Evolutionary conservation across 257 asterid species (phyloP).

Genomic region (Scutellaria baicalensis): DNA sequence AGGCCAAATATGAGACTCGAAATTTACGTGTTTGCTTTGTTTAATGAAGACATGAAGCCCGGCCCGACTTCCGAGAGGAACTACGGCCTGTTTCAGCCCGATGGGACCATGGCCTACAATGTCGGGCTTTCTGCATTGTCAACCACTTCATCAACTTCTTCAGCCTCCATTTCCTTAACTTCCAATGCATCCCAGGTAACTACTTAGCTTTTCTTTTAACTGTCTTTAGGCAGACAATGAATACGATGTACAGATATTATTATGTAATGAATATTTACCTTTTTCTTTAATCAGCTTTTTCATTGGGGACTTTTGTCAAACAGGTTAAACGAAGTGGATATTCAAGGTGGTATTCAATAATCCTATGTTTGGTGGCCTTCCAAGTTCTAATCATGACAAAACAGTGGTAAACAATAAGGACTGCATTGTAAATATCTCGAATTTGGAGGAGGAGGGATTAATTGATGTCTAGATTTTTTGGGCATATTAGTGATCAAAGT

Average conservation of each 20-base stretch:
- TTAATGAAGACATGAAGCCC: slow-evolving; percentile 83
- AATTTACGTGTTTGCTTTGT: slow-evolving; percentile 70
- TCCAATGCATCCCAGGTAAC: slow-evolving; percentile 62
- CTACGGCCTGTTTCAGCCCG: slow-evolving; percentile 73
- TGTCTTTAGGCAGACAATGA: too few relatives aligned
- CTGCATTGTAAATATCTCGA: slow-evolving; percentile 22
- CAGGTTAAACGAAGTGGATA: slow-evolving; percentile 42
- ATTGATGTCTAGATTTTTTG: background rate
- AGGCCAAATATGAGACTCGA: slow-evolving; percentile 59
- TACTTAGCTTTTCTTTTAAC: too few relatives aligned
- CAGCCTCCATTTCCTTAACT: slow-evolving; percentile 32
- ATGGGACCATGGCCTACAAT: slow-evolving; percentile 76
- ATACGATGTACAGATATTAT: background rate
- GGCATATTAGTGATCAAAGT: slow-evolving; percentile 8
- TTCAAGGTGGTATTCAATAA: slow-evolving; percentile 24
- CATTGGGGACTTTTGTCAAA: background rate
- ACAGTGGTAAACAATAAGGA: slow-evolving; percentile 13
- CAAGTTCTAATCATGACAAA: slow-evolving; percentile 40
- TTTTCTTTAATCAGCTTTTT: background rate
- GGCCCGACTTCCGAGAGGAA: slow-evolving; percentile 89
- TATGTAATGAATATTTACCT: background rate
- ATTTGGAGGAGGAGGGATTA: slow-evolving; percentile 10
- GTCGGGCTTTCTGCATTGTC: slow-evolving; percentile 42
- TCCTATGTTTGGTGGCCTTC: slow-evolving; percentile 36
- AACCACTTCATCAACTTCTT: slow-evolving; percentile 18